Percentiles rank a stretch among this genome's conserved stretches.
Evolutionary conservation across 495 filamentous ascomycete species (phyloP).

Genomic region (Xylaria scruposa): DNA sequence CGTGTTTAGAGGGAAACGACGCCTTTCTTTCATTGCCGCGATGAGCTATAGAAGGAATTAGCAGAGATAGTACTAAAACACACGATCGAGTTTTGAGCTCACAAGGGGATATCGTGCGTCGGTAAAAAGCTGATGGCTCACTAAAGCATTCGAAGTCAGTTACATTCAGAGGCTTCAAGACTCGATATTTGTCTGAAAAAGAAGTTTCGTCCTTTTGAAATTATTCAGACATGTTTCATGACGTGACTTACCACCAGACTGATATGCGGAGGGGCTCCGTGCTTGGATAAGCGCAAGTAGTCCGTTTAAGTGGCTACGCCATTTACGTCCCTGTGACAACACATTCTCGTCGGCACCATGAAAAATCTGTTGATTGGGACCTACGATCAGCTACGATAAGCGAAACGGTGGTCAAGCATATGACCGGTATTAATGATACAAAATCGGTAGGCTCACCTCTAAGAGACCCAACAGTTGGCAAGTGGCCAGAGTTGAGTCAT

Average conservation of each 20-base stretch:
- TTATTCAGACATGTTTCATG: neutral
- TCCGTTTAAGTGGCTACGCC: conserved; percentile 25
- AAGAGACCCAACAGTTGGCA: conserved; percentile 28
- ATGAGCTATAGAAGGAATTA: conserved; percentile 25
- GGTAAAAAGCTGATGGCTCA: conserved; percentile 16
- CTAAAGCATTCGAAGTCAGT: neutral
- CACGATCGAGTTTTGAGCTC: neutral
- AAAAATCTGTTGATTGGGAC: neutral
- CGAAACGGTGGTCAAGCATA: neutral
- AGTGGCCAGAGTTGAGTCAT: conserved; percentile 16
- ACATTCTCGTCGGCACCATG: conserved; percentile 16
- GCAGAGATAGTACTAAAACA: neutral
- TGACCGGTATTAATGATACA: neutral
- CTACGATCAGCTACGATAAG: neutral
- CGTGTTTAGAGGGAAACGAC: conserved; percentile 27
- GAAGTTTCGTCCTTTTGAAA: neutral
- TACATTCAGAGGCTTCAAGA: neutral
- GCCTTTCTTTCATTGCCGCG: conserved; percentile 28
- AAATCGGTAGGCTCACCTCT: conserved; percentile 13
- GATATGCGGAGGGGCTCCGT: conserved; percentile 22
- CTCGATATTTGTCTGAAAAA: neutral
- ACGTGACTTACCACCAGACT: conserved; percentile 12
- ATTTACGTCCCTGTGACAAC: conserved; percentile 18
- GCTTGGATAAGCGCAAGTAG: conserved; percentile 19
- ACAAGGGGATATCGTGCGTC: conserved; percentile 21